These are phyloP conservation scores for Lactarius pseudohatsudake DNA, from an alignment of 768 basidiomycete species.

Conservation along the genomic window DNA sequence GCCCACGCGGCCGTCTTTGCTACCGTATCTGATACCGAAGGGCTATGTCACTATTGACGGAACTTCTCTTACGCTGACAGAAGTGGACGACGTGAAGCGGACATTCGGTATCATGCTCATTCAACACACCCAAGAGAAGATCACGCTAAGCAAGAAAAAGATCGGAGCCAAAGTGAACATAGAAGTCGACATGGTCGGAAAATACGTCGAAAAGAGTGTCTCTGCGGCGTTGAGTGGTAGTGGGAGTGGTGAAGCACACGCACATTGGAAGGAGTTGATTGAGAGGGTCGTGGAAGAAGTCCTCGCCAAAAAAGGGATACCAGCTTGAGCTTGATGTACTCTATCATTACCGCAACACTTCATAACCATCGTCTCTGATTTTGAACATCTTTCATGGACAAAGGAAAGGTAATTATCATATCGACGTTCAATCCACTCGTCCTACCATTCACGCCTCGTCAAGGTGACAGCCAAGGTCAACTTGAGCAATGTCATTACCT, in stretches of 20 bases:
- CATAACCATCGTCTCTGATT: background rate
- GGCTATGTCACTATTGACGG: conserved; percentile 96
- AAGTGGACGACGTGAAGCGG: conserved; percentile 59
- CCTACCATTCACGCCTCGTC: conserved; percentile 5
- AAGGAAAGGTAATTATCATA: conserved; percentile 26
- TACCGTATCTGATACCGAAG: conserved; percentile 87
- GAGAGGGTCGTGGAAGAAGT: conserved; percentile 59
- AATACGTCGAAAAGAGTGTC: conserved; percentile 87
- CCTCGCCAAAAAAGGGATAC: conserved; percentile 46
- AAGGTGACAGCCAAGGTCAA: conserved; percentile 58
- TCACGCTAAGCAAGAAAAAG: conserved; percentile 73
- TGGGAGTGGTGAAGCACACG: conserved; percentile 45
- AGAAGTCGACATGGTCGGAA: conserved; percentile 94
- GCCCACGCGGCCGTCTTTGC: conserved; percentile 55
- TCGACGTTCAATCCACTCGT: background rate
- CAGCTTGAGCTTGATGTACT: conserved; percentile 23
- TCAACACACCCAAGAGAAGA: conserved; percentile 86
- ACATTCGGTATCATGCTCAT: conserved; percentile 94
- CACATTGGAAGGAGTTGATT: conserved; percentile 41
- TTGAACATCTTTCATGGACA: conserved; percentile 21
- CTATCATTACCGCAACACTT: background rate
- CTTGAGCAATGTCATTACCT: conserved; percentile 36
- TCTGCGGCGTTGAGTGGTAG: conserved; percentile 59
- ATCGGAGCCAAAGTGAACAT: conserved; percentile 87
- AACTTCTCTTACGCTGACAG: conserved; percentile 86